phyloP scores from a whole-genome alignment of 371 early-diverging fungal genomes.

The Mucor plumbeus region DNA sequence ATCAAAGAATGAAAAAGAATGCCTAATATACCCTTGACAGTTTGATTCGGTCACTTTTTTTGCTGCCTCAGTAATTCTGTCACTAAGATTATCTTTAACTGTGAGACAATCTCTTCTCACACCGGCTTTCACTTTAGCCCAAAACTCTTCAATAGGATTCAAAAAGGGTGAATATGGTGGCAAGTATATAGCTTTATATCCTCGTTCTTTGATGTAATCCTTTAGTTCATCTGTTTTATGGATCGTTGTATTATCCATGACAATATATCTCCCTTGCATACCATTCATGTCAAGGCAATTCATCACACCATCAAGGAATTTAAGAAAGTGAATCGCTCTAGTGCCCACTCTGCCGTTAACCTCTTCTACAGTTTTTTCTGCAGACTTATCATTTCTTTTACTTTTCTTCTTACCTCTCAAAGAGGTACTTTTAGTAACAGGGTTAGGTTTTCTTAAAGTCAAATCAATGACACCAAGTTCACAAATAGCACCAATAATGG shows the following conservation, averaged over 20 bases:
- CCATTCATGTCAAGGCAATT: neutral
- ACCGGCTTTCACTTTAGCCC: slow-evolving; percentile 12
- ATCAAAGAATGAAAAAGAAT: slow-evolving; percentile 14
- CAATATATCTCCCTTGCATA: neutral
- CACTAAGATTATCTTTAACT: slow-evolving; percentile 15
- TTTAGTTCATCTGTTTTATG: neutral
- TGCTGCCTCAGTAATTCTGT: slow-evolving; percentile 13
- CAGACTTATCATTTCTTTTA: slow-evolving; percentile 9
- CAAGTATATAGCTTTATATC: neutral
- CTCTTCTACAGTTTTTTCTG: slow-evolving; percentile 1
- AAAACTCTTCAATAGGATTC: slow-evolving; percentile 4
- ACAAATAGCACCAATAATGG: slow-evolving; percentile 19
- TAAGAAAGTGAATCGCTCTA: too few relatives aligned
- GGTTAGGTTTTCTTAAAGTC: slow-evolving; percentile 17
- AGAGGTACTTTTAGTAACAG: slow-evolving; percentile 19
- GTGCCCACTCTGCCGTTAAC: neutral
- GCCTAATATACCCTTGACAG: slow-evolving; percentile 10
- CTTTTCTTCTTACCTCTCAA: slow-evolving; percentile 17
- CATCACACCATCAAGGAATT: too few relatives aligned
- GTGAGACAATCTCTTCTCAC: slow-evolving; percentile 19
- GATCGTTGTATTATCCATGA: neutral
- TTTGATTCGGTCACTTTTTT: too few relatives aligned
- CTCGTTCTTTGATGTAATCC: neutral
- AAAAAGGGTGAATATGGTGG: neutral
- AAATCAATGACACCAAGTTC: slow-evolving; percentile 10